Conservation (phyloP, 129 eudicot genomes). For the Lactuca saligna region DNA sequence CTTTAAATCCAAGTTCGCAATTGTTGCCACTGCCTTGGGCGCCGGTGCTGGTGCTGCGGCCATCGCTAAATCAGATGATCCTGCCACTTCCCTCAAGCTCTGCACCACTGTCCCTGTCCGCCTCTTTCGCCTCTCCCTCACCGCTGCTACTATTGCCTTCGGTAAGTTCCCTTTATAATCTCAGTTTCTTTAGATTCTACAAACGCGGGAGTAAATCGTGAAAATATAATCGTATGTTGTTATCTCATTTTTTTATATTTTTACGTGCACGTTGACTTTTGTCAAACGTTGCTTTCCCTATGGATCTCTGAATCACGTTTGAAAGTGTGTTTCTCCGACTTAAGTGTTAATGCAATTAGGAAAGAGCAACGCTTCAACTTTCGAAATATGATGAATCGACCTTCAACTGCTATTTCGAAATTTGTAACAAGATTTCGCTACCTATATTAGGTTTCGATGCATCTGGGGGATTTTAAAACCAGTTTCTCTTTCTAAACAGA, state of each 20-base stretch:
- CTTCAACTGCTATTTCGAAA: not conserved
- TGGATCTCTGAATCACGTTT: not conserved
- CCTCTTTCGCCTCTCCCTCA: slow-evolving; percentile 63
- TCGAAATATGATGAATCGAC: not conserved
- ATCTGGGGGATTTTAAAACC: not conserved
- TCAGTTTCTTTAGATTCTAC: not conserved
- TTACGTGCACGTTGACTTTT: not conserved
- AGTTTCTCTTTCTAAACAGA: not conserved
- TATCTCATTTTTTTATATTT: not conserved
- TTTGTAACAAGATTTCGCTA: not conserved
- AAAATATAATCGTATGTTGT: not conserved
- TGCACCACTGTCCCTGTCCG: slow-evolving; percentile 85
- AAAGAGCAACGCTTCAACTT: not conserved
- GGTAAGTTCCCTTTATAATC: slow-evolving; percentile 41
- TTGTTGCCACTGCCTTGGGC: slow-evolving; percentile 53
- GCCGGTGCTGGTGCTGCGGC: slow-evolving; percentile 72
- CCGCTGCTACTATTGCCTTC: slow-evolving; percentile 78
- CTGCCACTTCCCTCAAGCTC: slow-evolving; percentile 70
- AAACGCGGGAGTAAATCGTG: slow-evolving; percentile 4
- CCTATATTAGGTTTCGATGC: not conserved
- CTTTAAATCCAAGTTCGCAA: slow-evolving; percentile 48
- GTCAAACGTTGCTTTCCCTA: not conserved
- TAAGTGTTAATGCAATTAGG: not conserved
- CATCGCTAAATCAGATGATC: slow-evolving; percentile 71
- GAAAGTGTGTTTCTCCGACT: not conserved